Base-by-base conservation (phyloP, 129 eudicot genomes). In the Chrysanthemum makinoi region DNA sequence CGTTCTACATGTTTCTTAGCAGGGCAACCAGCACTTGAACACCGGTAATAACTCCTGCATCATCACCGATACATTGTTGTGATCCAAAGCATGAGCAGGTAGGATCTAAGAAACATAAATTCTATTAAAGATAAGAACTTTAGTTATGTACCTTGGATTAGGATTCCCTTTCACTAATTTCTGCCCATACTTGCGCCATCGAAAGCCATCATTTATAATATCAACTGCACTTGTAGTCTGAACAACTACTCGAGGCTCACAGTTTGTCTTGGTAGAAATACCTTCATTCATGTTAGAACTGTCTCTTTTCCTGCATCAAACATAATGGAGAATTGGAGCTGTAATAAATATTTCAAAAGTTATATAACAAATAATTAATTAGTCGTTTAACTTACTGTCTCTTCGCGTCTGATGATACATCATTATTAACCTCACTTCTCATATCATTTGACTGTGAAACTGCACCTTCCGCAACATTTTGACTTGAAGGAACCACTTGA, bases 171-270 rank as follows among this genome's bases (percentile, higher is more conserved):
- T 91, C 9, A 91, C 96, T 83, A 88, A 69, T 70, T 91, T 91
- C 83, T 91, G 97, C 54, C 97, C 97, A 71, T 91, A 91, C 75
- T 91, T 91, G 69, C 97, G 96, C 97, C 97, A 91, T 26, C 97
- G 85, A 70, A 80, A 88, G 69, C 97, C 97, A 70, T 91, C 97
- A 76, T 86, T 91, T 72, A 91, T 87, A 51, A 91, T 69, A 80
- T 91, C 97, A 79, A 91, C 94, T 56, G 58, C 94, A 65, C 97
- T 91, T 55, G 81, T 75, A 55, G 91, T 91, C 73, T 91, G 87
- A 68, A 91, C 91, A 69, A 91, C 96, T 68, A 82, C 71, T 19
- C 96, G 85, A 3, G 83, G 78, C 44, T 85, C 94, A 79, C 68
- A 68, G 79, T 65, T 79, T 6, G 85, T 73, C 73, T 74, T 92